These are phyloP conservation scores for Leccinum aurantiacum DNA, from an alignment of 768 basidiomycete genomes.

Conservation along the genomic window DNA sequence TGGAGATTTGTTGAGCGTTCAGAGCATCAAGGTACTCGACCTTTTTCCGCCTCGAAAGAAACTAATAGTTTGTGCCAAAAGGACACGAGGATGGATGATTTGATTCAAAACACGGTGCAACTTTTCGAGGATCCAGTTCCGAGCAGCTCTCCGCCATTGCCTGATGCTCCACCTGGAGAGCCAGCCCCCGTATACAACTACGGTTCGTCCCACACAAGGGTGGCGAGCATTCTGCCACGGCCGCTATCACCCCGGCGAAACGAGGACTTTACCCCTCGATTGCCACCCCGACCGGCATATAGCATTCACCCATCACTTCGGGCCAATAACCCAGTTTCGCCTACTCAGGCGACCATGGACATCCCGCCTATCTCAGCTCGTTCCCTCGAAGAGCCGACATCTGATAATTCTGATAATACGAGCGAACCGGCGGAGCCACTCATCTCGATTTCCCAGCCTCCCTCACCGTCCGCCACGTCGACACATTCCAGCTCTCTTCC, in stretches of 20 bases:
- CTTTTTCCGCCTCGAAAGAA: conserved; percentile 34
- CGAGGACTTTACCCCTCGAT: conserved; percentile 72
- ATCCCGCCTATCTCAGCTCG: conserved; percentile 31
- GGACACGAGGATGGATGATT: conserved; percentile 81
- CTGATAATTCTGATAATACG: conserved; percentile 10
- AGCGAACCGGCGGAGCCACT: conserved; percentile 9
- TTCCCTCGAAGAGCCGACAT: conserved; percentile 23
- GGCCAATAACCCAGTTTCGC: conserved; percentile 45
- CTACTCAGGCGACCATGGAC: conserved; percentile 41
- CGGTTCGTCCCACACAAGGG: conserved; percentile 70
- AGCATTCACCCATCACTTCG: conserved; percentile 82
- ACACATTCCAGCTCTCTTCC: conserved; percentile 14
- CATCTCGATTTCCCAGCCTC: conserved; percentile 13
- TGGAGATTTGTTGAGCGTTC: conserved; percentile 74
- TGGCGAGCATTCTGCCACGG: conserved; percentile 46
- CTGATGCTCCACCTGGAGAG: conserved; percentile 70
- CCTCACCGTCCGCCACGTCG: conserved; percentile 22
- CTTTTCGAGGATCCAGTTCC: conserved; percentile 61
- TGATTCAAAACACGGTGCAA: conserved; percentile 66
- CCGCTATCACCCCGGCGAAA: conserved; percentile 29
- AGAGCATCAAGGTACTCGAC: conserved; percentile 62
- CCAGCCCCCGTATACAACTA: conserved; percentile 55
- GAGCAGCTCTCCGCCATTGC: conserved; percentile 64
- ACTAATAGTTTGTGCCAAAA: conserved; percentile 24
- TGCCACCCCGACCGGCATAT: conserved; percentile 64